These are phyloP conservation scores for Anthracocystis walkeri DNA, from an alignment of 1,284 basidiomycete genomes.

Conservation along the genomic window DNA sequence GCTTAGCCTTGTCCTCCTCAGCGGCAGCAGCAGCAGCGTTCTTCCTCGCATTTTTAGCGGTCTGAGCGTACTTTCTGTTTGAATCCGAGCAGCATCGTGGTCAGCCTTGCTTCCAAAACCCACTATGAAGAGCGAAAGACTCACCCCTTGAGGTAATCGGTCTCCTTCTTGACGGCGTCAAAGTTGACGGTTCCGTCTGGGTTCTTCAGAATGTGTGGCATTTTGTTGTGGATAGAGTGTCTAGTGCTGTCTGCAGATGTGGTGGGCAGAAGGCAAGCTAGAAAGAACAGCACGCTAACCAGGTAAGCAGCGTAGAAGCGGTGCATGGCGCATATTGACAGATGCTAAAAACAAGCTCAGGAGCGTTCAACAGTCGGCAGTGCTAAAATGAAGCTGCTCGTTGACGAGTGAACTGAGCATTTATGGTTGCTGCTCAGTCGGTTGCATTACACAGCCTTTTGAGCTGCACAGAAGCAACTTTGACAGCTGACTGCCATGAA, in stretches of 20 bases:
- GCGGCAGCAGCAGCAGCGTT: conserved; percentile 26
- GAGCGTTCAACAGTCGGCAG: background rate
- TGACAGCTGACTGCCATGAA: conserved; percentile 1
- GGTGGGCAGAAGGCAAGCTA: conserved; percentile 11
- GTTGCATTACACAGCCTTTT: conserved; percentile 3
- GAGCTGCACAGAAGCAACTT: background rate
- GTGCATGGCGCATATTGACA: background rate
- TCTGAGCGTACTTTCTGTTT: conserved; percentile 50
- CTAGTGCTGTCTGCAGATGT: conserved; percentile 5
- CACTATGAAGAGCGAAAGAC: background rate
- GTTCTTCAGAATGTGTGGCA: conserved; percentile 45
- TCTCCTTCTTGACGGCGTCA: conserved; percentile 48
- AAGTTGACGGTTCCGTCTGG: conserved; percentile 56
- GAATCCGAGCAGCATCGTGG: background rate
- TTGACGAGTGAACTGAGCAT: background rate
- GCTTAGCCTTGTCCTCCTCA: conserved; percentile 16
- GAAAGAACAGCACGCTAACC: background rate
- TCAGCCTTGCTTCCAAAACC: background rate
- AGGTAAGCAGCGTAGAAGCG: background rate
- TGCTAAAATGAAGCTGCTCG: background rate
- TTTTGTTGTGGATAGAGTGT: conserved; percentile 11
- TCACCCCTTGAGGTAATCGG: conserved; percentile 45
- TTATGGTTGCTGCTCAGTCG: too few relatives aligned
- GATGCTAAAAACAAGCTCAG: background rate
- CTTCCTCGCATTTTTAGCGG: conserved; percentile 46